phyloP scores from a whole-genome alignment of 2,329 filamentous ascomycete genomes.

The Phialophora chinensis region DNA sequence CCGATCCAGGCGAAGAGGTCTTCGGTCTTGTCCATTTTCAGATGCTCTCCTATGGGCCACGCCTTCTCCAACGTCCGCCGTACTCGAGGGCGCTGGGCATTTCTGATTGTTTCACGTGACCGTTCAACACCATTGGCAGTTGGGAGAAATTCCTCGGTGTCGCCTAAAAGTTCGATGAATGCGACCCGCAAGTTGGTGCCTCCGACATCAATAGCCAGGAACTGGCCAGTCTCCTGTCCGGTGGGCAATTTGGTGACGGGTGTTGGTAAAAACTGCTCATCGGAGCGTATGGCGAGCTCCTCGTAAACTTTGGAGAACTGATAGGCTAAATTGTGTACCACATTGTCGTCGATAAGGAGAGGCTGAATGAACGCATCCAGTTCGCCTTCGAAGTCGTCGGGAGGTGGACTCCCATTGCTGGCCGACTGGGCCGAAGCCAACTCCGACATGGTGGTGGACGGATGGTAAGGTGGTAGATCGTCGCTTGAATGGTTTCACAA shows the following conservation, averaged over 20 bases:
- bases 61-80: conserved; percentile 69
- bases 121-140: conserved; percentile 41
- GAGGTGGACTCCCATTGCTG: conserved; percentile 38
- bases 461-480: background rate
- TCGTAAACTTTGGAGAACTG: conserved; percentile 54
- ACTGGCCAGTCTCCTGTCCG: conserved; percentile 60
- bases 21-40: conserved; percentile 76
- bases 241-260: conserved; percentile 55
- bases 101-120: conserved; percentile 52
- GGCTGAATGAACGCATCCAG: conserved; percentile 52
- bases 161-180: conserved; percentile 60
- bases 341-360: conserved; percentile 49
- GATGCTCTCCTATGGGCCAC: conserved; percentile 75
- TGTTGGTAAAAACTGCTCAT: conserved; percentile 56
- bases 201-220: conserved; percentile 63
- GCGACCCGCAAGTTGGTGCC: conserved; percentile 63
- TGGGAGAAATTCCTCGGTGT: conserved; percentile 44
- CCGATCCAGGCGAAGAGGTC: conserved; percentile 84
- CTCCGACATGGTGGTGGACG: conserved; percentile 35
- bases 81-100: conserved; percentile 59
- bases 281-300: conserved; percentile 52
- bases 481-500: conserved; percentile 14
- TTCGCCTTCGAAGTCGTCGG: conserved; percentile 43
- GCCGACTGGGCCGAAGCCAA: conserved; percentile 33
- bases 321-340: conserved; percentile 53